These are phyloP conservation scores for Hemileccinum rubropunctum DNA, from an alignment of 768 basidiomycete genomes.

Conservation along the genomic window DNA sequence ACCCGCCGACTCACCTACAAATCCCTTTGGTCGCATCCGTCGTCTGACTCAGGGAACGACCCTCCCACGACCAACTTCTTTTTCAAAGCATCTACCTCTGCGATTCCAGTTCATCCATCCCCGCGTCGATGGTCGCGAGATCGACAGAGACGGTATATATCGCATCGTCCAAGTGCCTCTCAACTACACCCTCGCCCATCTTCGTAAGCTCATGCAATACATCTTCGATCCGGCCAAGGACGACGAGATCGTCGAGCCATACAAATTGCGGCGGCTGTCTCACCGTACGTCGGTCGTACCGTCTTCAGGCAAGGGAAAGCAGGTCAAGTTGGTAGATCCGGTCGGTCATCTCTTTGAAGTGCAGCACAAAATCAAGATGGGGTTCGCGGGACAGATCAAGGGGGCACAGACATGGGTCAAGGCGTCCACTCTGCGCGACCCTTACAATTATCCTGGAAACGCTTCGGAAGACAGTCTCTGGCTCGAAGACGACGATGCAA, in stretches of 20 bases:
- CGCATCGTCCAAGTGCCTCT: slow-evolving; percentile 68
- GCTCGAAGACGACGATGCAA: slow-evolving; percentile 32
- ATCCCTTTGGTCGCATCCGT: slow-evolving; percentile 63
- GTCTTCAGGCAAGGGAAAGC: slow-evolving; percentile 21
- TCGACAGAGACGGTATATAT: slow-evolving; percentile 49
- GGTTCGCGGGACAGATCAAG: slow-evolving; percentile 54
- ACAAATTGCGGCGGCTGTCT: slow-evolving; percentile 15
- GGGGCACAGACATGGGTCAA: slow-evolving; percentile 45
- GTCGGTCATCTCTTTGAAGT: slow-evolving; percentile 61
- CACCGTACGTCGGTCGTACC: slow-evolving; percentile 24
- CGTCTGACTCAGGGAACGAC: slow-evolving; percentile 37
- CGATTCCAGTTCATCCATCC: slow-evolving; percentile 57
- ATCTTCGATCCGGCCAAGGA: slow-evolving; percentile 42
- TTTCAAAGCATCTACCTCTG: slow-evolving; percentile 59
- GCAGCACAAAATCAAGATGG: slow-evolving; percentile 43
- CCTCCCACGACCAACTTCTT: slow-evolving; percentile 44
- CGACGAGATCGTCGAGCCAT: slow-evolving; percentile 20
- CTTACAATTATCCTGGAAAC: slow-evolving; percentile 43
- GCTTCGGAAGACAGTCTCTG: slow-evolving; percentile 33
- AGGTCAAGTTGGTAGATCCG: slow-evolving; percentile 7
- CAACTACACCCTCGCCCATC: slow-evolving; percentile 65
- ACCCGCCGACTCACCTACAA: slow-evolving; percentile 67
- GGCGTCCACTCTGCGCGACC: slow-evolving; percentile 52
- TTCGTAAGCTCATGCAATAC: slow-evolving; percentile 60
- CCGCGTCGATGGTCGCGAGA: slow-evolving; percentile 20